Evolutionary conservation across 169 alveolate genomes (phyloP), one percentile per base, ranked within the genome.

Genomic region (Babesia bovis): DNA sequence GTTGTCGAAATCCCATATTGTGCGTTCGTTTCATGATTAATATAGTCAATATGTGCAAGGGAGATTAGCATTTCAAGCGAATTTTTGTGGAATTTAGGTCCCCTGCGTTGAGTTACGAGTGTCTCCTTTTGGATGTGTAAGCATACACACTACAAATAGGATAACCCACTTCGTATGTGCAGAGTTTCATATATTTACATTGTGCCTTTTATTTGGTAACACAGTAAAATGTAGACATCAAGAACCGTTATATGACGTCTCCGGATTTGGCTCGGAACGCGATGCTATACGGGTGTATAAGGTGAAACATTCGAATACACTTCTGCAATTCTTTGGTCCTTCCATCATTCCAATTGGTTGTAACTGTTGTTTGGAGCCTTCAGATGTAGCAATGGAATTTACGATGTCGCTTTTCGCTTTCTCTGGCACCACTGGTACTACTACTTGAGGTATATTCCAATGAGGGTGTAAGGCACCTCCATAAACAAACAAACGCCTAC

Each of bases 391-490:
- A n/a, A n/a, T n/a, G n/a, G n/a, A 12, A 0, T n/a, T 12, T 38
- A 12, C 23, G 38, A 15, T 38, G 12, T 35, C 36, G 13, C 38
- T 19, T 9, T 6, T 7, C 26, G 53, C 30, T 7, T 4, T 41
- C 47, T 53, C 41, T 6, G 13, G 23, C 13, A 23, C 42, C 0
- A 75, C 90, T 0, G 93, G 91, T 26, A 88, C 89, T 28, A 83
- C 68, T n/a, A 92, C 96, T 66, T 92, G 96, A 0, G 96, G 96
- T 15, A 92, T 87, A 28, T 86, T 90, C 96, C 96, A 92, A 71
- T 92, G 96, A 1, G 96, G 96, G 42, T 92, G 96, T 17, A 92
- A 44, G 0, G 96, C 96, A 1, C 96, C 96, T 3, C 94, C 94
- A 57, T 92, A 92, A n/a, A 92, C 94, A 57, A 75, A 88, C 17